Base-by-base conservation (phyloP, 176 grass and related monocot species). In the Tillandsia fasciculata region DNA sequence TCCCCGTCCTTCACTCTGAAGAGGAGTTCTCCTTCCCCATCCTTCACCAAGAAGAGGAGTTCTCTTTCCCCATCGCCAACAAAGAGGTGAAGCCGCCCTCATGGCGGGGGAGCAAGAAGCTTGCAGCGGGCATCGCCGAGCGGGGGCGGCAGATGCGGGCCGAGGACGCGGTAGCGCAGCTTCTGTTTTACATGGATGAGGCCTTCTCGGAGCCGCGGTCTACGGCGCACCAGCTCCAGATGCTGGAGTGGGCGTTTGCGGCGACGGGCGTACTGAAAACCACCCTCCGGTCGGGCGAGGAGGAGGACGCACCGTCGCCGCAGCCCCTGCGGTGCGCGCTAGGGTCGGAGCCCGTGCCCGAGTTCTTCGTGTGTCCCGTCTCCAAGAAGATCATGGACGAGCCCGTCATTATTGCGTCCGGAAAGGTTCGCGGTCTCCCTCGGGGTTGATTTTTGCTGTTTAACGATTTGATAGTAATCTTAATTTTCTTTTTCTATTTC, bases 361-460 rank as follows among this genome's bases (percentile, higher is more conserved):
- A 67, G 48, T 78, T 86, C 52, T 82, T 86, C 70, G 0, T 82
- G 26, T 82, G 84, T 71, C 84, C 79, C 50, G 1, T 82, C 75
- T 77, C 79, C 74, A 66, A 74, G 26, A 82, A 78, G 79, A 8
- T 78, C 65, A 82, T 86, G 79, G 70, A 63, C 47, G 2, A 82
- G 52, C 84, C 84, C 0, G 70, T 82, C 26, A 75, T 86, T 52
- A 52, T 82, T 79, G 18, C 79, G 70, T 74, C 84, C 18, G 84
- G 84, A 75, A 86, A 78, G 83, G 83, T 82, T 64, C 12, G 56
- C 10, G 0, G 18, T 66, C 74, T 52, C 10, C 1, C 65, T 50
- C 64, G 12, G 33, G 33, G 8, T 7, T 7, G 33, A 42, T 42
- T 24, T 24, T 24, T 24, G 24, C 24, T 24, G 24, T 24, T 24